Evolutionary conservation across 768 basidiomycete genomes (phyloP), one percentile per base, ranked within the genome.

Genomic region (Pilatotrama ljubarskyi): DNA sequence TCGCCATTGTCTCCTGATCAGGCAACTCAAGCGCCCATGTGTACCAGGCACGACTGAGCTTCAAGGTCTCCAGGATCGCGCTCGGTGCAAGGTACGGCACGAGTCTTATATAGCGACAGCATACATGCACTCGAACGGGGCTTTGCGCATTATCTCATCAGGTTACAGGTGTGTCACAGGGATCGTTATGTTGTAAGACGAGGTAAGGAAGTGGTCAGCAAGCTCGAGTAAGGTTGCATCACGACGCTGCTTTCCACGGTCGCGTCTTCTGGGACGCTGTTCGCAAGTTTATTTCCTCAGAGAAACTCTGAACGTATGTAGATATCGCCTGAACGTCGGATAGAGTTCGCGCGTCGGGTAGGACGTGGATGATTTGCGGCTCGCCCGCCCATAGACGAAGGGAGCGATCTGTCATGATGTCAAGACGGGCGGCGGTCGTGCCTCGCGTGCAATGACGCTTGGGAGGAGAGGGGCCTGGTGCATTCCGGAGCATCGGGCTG

Each of bases 1-100:
- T 43, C 38, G 43, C 44, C 62, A 63, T 59, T 55, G 54, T 63
- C 18, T 38, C 47, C 54, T 29, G 5, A 24, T 44, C 29, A 44
- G 42, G 53, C 42, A 44, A 36, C 22, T 17, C 24, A 51, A 26
- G 51, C 51, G 51, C 51, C 38, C 51, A 24, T 41, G 51, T 32
- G 29, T 32, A 32, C 29, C 29, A 32, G 29, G 29, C 29, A 32
- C 29, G 29, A 32, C 29, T 10, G 29, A 4, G 10, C 29, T 32
- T 32, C 29, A 32, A 10, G 29, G 29, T 32, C 10, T 10, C 29
- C 10, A 10, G 29, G 5, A 32, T 32, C 5, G 29, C 29, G 29
- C 5, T 32, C 29, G 29, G 29, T 32, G 29, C 29, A 32, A 32
- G 5, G 29, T 32, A 32, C 5, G 10, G 5, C 10, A 32, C 29